Evolutionary conservation across 495 filamentous ascomycete genomes (phyloP).

Genomic region (Tuber indicum): DNA sequence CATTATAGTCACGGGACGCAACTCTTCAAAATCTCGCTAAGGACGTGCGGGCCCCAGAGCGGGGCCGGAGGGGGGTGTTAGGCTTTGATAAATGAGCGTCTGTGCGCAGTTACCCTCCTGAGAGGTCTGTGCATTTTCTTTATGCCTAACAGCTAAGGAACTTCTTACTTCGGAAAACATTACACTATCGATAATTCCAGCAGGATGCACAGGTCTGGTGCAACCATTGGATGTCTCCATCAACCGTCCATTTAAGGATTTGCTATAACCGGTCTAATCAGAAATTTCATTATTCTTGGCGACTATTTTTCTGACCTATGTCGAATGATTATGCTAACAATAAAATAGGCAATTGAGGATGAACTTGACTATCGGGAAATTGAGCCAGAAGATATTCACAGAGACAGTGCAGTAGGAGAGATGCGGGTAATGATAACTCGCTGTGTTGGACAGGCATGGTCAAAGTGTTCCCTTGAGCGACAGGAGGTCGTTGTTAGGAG

Average conservation of each 20-base stretch:
- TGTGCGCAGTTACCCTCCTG: too few species aligned
- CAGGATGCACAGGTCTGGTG: conserved; percentile 2
- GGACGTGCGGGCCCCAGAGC: too few species aligned
- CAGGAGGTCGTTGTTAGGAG: not conserved
- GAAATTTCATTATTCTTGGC: too few species aligned
- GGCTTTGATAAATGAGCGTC: too few species aligned
- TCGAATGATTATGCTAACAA: too few species aligned
- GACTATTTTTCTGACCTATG: too few species aligned
- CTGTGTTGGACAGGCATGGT: conserved; percentile 5
- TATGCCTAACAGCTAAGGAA: too few species aligned
- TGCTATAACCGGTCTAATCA: not conserved
- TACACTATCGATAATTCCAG: conserved; percentile 1
- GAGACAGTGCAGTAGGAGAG: conserved; percentile 5
- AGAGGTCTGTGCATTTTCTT: too few species aligned
- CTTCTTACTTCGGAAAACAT: too few species aligned
- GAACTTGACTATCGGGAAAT: not conserved
- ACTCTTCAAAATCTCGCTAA: too few species aligned
- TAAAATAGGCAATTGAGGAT: not conserved
- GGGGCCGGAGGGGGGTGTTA: too few species aligned
- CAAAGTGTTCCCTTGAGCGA: not conserved
- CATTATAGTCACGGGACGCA: too few species aligned
- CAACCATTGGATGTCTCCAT: conserved; percentile 8
- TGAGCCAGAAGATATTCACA: not conserved
- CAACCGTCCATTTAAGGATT: conserved; percentile 8
- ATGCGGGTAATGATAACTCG: conserved; percentile 7